These are phyloP conservation scores for Backusella sp. DNA, from an alignment of 192 early-diverging fungal species.

Conservation along the genomic window DNA sequence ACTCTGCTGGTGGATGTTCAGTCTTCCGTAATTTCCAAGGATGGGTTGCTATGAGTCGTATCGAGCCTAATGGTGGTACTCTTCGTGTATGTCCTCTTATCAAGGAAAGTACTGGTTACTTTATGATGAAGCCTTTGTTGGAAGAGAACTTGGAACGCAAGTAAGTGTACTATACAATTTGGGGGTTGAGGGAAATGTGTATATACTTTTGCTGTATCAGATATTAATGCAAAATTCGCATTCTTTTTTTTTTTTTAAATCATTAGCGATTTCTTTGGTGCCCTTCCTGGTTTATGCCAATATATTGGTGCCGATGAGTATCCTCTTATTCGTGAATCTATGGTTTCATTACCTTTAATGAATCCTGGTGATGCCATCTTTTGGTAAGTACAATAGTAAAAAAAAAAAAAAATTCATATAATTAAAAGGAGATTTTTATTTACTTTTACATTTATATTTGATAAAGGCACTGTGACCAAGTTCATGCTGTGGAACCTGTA, in stretches of 20 bases:
- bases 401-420: not conserved
- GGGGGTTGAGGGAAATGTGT: not conserved
- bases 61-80: slow-evolving; percentile 22
- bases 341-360: slow-evolving; percentile 27
- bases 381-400: slow-evolving; percentile 12
- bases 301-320: slow-evolving; percentile 18
- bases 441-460: not conserved
- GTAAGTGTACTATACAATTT: not conserved
- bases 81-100: slow-evolving; percentile 32
- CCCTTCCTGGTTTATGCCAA: slow-evolving; percentile 21
- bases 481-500: slow-evolving; percentile 29
- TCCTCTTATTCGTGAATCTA: slow-evolving; percentile 27
- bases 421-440: not conserved
- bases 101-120: slow-evolving; percentile 28
- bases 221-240: not conserved
- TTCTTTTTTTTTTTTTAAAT: not conserved
- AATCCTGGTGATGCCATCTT: slow-evolving; percentile 35
- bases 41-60: slow-evolving; percentile 29
- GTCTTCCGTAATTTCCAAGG: slow-evolving; percentile 37
- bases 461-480: slow-evolving; percentile 25
- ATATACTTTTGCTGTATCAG: not conserved
- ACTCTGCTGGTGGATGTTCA: slow-evolving; percentile 19
- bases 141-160: slow-evolving; percentile 12
- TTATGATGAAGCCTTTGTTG: slow-evolving; percentile 29
- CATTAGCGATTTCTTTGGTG: slow-evolving; percentile 23